Evolutionary conservation across 116 monocot species (phyloP).

Genomic region (Dioscorea cayenensis): DNA sequence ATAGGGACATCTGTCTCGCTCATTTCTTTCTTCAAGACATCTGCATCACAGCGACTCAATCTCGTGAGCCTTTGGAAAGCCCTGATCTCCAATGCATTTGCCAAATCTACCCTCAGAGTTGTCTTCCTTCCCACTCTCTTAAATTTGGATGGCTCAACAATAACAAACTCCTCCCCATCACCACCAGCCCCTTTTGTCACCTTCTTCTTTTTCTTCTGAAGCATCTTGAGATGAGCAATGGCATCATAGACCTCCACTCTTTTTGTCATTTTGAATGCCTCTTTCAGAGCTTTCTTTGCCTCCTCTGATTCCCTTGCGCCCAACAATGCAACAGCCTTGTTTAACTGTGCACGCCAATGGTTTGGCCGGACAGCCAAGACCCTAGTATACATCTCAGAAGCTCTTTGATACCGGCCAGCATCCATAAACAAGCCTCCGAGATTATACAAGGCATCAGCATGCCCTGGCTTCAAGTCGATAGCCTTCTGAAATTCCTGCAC

Average conservation of each 20-base stretch:
- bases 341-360: conserved; percentile 90
- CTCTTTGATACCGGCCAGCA: conserved; percentile 73
- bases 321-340: conserved; percentile 78
- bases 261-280: conserved; percentile 94
- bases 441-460: conserved; percentile 92
- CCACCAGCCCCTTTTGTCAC: conserved; percentile 13
- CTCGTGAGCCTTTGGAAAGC: conserved; percentile 77
- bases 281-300: conserved; percentile 79
- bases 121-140: conserved; percentile 75
- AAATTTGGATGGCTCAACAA: conserved; percentile 85
- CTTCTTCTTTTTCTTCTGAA: conserved; percentile 70
- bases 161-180: conserved; percentile 39
- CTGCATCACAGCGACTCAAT: conserved; percentile 62
- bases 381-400: conserved; percentile 92
- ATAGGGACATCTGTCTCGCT: conserved; percentile 71
- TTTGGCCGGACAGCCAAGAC: conserved; percentile 68
- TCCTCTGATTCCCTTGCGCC: conserved; percentile 87
- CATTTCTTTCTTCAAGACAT: conserved; percentile 76
- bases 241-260: conserved; percentile 98
- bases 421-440: conserved; percentile 89
- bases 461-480: conserved; percentile 86
- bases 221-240: conserved; percentile 72
- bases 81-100: conserved; percentile 85
- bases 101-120: conserved; percentile 71
- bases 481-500: conserved; percentile 95